These are phyloP conservation scores for Halophytophthora batemanensis DNA, from an alignment of 352 stramenopile species.

Conservation along the genomic window DNA sequence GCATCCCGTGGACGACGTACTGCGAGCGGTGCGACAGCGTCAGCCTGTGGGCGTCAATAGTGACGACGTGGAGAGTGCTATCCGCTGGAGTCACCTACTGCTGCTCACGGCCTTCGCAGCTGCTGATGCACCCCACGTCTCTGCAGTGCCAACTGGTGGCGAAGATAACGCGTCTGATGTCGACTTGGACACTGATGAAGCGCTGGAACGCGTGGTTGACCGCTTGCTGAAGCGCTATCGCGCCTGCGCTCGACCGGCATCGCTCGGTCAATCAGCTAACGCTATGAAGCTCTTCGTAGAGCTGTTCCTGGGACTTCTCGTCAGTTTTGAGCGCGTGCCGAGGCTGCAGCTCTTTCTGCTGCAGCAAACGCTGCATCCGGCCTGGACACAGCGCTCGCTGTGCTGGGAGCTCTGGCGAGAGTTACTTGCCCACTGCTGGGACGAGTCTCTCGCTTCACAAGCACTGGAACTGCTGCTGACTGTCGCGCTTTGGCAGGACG, in stretches of 20 bases:
- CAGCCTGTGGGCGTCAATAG: slow-evolving; percentile 9
- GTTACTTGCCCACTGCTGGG: slow-evolving; percentile 51
- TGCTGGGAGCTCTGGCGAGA: slow-evolving; percentile 60
- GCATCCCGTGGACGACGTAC: slow-evolving; percentile 37
- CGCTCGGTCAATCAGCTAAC: slow-evolving; percentile 11
- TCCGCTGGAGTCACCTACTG: slow-evolving; percentile 35
- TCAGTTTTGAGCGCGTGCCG: slow-evolving; percentile 20
- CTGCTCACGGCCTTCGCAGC: slow-evolving; percentile 30
- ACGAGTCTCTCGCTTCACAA: slow-evolving; percentile 25
- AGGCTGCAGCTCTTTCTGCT: slow-evolving; percentile 47
- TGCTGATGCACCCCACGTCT: slow-evolving; percentile 1
- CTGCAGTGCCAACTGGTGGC: no score
- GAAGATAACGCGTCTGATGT: slow-evolving; percentile 2
- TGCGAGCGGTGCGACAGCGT: slow-evolving; percentile 37
- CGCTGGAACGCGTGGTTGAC: slow-evolving; percentile 19
- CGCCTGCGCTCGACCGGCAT: slow-evolving; percentile 22
- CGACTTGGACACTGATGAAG: slow-evolving; percentile 9
- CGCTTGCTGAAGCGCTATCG: slow-evolving; percentile 40
- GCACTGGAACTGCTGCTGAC: slow-evolving; percentile 35
- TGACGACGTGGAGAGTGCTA: slow-evolving; percentile 18
- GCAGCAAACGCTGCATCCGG: slow-evolving; percentile 49
- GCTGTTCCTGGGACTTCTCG: slow-evolving; percentile 31
- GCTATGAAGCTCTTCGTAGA: slow-evolving; percentile 32
- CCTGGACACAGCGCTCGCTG: slow-evolving; percentile 35
- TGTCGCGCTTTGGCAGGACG: slow-evolving; percentile 29